Conservation (phyloP, 495 filamentous ascomycete genomes). For the Penicillium taxi region DNA sequence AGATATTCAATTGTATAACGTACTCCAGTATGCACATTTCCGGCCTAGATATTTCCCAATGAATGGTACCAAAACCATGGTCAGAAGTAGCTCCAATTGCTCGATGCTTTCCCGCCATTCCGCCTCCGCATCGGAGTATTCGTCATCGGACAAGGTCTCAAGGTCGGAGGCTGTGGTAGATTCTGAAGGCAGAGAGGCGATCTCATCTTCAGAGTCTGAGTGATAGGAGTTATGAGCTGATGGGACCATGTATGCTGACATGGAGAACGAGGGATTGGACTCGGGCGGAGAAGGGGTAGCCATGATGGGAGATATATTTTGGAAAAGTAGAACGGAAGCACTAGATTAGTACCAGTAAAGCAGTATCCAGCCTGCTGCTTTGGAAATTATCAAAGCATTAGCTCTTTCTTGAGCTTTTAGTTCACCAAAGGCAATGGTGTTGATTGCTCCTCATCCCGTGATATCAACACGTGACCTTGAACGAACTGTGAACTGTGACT, state of each 20-base stretch:
- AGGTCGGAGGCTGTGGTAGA: conserved; percentile 52
- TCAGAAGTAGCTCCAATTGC: conserved; percentile 84
- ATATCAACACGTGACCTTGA: conserved; percentile 12
- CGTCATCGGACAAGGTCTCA: conserved; percentile 45
- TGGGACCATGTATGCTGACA: conserved; percentile 37
- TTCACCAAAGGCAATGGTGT: no score
- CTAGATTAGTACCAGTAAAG: no score
- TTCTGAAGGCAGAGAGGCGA: conserved; percentile 73
- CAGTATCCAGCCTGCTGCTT: conserved; percentile 38
- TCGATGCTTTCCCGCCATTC: conserved; percentile 92
- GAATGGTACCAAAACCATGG: conserved; percentile 89
- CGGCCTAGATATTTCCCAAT: conserved; percentile 88
- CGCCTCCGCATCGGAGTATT: conserved; percentile 75
- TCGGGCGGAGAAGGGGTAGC: conserved; percentile 23
- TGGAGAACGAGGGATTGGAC: conserved; percentile 37
- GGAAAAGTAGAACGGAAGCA: conserved; percentile 5
- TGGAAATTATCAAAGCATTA: conserved; percentile 19
- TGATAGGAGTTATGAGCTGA: conserved; percentile 31
- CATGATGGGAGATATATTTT: conserved; percentile 17
- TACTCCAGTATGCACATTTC: conserved; percentile 95
- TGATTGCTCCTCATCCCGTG: no score
- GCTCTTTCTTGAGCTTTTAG: conserved; percentile 5
- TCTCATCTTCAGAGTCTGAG: conserved; percentile 58
- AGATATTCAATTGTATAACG: conserved; percentile 4
- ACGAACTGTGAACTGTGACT: conserved; percentile 17